These are phyloP conservation scores for Ricinus communis DNA, from an alignment of 345 rosid genomes.

Conservation along the genomic window DNA sequence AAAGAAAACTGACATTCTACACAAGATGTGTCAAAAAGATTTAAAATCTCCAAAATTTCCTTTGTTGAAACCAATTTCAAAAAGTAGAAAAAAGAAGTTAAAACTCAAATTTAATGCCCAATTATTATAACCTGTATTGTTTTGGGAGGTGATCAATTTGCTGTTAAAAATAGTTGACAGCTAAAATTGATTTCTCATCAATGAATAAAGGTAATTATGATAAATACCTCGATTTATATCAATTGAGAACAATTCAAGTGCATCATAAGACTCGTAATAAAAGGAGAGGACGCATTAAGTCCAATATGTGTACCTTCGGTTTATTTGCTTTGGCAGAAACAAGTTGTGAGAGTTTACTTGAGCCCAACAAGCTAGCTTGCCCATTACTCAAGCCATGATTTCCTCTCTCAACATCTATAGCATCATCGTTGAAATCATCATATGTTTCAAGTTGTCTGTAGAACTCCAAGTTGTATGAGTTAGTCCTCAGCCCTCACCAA, in stretches of 20 bases:
- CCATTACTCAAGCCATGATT: conserved; percentile 26
- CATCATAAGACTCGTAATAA: too few relatives aligned
- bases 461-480: conserved; percentile 19
- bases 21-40: background rate
- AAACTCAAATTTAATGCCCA: background rate
- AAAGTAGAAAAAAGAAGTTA: background rate
- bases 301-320: conserved; percentile 49
- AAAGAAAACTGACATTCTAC: background rate
- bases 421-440: conserved; percentile 83
- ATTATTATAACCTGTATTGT: background rate
- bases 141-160: background rate
- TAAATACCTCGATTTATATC: background rate
- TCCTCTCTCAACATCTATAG: conserved; percentile 38
- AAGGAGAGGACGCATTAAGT: background rate
- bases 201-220: background rate
- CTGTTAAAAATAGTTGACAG: background rate
- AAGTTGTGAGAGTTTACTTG: conserved; percentile 50
- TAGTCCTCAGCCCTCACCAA: conserved; percentile 17
- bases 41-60: background rate
- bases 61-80: background rate
- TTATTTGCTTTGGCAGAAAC: conserved; percentile 48
- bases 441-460: conserved; percentile 70
- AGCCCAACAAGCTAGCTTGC: conserved; percentile 23
- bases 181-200: background rate
- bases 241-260: background rate